Base-by-base conservation (phyloP, 23 red algal species). In the Cyanidiococcus yangmingshanensis region DNA sequence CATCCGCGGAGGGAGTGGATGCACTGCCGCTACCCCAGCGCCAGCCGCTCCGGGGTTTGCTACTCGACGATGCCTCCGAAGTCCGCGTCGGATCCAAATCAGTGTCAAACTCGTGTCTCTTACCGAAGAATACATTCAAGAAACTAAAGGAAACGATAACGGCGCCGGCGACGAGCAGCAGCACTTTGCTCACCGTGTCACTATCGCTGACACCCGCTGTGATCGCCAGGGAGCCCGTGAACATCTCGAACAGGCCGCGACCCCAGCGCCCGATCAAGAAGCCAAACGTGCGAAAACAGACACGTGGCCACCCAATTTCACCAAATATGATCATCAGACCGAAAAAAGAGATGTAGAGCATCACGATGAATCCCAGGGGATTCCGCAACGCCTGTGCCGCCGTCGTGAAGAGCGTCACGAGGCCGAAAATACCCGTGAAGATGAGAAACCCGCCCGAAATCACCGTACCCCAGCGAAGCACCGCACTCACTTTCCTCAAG, bases 331-430 rank as follows among this genome's bases (percentile, higher is more conserved):
- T 71, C 63, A 71, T 3, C 63, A 71, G 27, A 71, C 63, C 63
- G 63, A 71, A 71, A 71, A 71, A 71, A 2, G 63, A 12, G n/a
- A 71, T 29, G 27, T 71, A 71, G 16, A 71, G 63, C 21, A 71
- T 32, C 63, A 71, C 63, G 27, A 71, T 71, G 63, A 71, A 71
- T 3, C 63, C 63, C 63, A 71, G 63, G 16, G 63, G 63, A 30
- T 71, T 71, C 3, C 32, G 21, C 63, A 71, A 29, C 32, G 32
- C 63, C n/a, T 71, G 21, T 35, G 63, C 63, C 27, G n/a, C 63
- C 27, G 63, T 35, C 63, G 63, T 71, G 32, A 71, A 71, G 12
- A 71, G 63, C 63, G 63, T 71, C 63, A 71, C 63, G n/a, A 71
- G 63, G 16, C n/a, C 21, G n/a, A 25, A 71, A 32, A 71, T 30